A percentile compares a stretch with the other conserved stretches of the same genome.
These are phyloP conservation scores for Miamiensis avidus DNA, from an alignment of 169 alveolate species.

Conservation along the genomic window DNA sequence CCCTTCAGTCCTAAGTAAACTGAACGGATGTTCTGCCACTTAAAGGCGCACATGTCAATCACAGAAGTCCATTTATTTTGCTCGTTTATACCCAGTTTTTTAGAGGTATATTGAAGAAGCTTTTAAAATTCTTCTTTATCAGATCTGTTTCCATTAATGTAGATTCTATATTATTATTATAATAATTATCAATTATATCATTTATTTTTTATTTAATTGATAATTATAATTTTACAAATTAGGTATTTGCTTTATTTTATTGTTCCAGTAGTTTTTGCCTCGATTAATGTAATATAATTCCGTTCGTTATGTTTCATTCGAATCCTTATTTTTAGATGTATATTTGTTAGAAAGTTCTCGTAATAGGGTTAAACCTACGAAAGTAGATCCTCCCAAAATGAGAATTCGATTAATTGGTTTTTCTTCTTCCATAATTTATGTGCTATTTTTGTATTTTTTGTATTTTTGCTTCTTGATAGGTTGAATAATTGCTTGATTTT, in stretches of 20 bases:
- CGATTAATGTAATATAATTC: conserved; percentile 55
- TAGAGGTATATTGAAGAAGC: conserved; percentile 19
- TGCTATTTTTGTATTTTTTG: not conserved
- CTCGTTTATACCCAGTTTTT: conserved; percentile 11
- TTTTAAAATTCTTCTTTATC: conserved; percentile 30
- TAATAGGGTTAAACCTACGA: conserved; percentile 56
- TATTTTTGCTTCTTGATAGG: too few species aligned
- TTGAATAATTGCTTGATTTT: too few species aligned
- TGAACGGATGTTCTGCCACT: not conserved
- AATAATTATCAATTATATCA: not conserved
- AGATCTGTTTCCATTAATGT: conserved; percentile 38
- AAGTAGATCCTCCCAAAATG: conserved; percentile 63
- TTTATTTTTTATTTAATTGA: conserved; percentile 8
- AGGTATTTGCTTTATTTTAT: conserved; percentile 1
- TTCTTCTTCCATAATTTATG: not conserved
- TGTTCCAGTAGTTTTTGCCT: conserved; percentile 63
- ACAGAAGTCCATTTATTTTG: conserved; percentile 48
- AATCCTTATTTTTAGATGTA: not conserved
- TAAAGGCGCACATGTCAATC: conserved; percentile 44
- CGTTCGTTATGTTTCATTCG: conserved; percentile 11
- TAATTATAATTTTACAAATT: not conserved
- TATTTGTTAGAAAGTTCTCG: conserved; percentile 19
- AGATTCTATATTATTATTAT: conserved; percentile 24
- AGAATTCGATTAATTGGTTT: conserved; percentile 4
- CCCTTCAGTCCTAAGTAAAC: conserved; percentile 35